Base-by-base conservation (phyloP, 306 rosid species). In the Vigna reflexopilosa region DNA sequence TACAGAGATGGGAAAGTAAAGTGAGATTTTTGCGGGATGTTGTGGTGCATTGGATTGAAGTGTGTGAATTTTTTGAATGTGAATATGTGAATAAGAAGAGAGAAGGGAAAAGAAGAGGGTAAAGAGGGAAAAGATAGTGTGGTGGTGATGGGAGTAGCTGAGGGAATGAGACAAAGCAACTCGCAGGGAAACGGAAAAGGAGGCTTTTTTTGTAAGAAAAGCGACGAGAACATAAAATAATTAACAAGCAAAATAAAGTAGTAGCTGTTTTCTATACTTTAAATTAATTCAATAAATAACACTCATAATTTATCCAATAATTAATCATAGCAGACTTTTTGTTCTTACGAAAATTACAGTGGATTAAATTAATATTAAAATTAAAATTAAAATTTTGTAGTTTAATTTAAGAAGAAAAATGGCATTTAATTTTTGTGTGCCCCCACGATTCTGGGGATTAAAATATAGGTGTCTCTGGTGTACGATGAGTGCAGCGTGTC, bases 91-190 rank as follows among this genome's bases (percentile, higher is more conserved):
- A 45, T 45, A 45, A 45, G 15, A 45, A 45, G 50, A 45, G 50
- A 45, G 50, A 45, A 45, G n/a, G 7, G 59, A 59, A 67, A 73
- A 24, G 70, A 59, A 67, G 77, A 32, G 70, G 26, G 76, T 55
- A 44, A 78, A 40, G 75, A 30, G n/a, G 78, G 17, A 66, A 52
- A 69, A 42, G 67, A 54, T 51, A 48, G 64, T 51, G 83, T 66
- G 75, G 57, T 63, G 76, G 50, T 63, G 76, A n/a, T 50, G 75
- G 59, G 70, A 70, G 86, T 72, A 45, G 85, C 83, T 77, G 80
- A 11, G 73, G 61, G 80, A 83, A 84, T 47, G 87, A 61, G 87
- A 85, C 77, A 72, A 83, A 56, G 84, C 64, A 87, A 73, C 85
- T 79, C 63, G 75, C 76, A 81, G 85, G 63, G 70, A 80, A 65